Conservation (phyloP, 257 asterid genomes). For the Penstemon davidsonii region DNA sequence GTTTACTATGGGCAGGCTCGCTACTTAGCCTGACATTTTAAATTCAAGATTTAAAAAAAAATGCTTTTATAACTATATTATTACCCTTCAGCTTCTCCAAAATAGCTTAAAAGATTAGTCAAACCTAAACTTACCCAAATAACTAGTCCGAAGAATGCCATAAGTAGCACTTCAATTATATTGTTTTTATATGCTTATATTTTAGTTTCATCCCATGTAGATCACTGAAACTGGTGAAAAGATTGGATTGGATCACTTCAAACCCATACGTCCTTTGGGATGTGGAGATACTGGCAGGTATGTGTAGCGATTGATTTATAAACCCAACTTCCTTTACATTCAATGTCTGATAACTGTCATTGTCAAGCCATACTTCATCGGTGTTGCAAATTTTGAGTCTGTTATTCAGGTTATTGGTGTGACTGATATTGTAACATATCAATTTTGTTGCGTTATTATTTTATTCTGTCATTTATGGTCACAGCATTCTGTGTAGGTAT, state of each 20-base stretch:
- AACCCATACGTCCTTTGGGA: conserved; percentile 93
- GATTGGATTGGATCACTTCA: conserved; percentile 83
- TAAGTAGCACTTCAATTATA: not conserved
- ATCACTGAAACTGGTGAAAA: conserved; percentile 65
- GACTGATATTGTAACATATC: not conserved
- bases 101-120: not conserved
- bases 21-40: too few relatives aligned
- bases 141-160: not conserved
- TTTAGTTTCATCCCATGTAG: conserved; percentile 42
- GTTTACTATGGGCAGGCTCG: too few relatives aligned
- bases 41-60: too few relatives aligned
- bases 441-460: not conserved
- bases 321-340: not conserved
- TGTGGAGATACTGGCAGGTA: conserved; percentile 99
- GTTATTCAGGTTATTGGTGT: not conserved
- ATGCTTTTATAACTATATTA: not conserved
- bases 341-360: not conserved
- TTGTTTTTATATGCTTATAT: conserved; percentile 9
- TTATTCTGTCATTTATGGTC: not conserved
- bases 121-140: not conserved
- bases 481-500: not conserved
- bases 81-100: not conserved
- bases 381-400: not conserved
- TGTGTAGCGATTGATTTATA: not conserved
- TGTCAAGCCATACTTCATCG: not conserved